Evolutionary conservation across 2,329 filamentous ascomycete genomes (phyloP), one percentile per base, ranked within the genome.

Genomic region (Alternaria incomplexa): DNA sequence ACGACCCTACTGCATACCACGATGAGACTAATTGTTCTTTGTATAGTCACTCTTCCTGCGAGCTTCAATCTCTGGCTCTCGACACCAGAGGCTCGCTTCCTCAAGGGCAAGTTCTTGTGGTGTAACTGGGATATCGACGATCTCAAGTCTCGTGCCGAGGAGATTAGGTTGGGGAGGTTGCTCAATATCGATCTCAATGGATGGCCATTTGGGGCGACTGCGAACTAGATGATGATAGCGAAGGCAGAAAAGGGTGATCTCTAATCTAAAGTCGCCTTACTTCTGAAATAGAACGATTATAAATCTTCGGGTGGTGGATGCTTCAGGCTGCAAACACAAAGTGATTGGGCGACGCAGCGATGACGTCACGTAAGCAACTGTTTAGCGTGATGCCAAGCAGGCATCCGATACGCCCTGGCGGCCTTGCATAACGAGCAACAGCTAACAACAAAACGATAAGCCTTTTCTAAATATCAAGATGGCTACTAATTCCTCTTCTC

Each of bases 111-210:
- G 48, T 73, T 67, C 53, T 45, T 72, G 40, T 69, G 67, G 65
- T 64, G 55, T 6, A 77, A 69, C 3, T 79, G 75, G 77, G 77
- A 79, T 68, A 73, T 78, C 61, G 63, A 72, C n/a, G 74, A 79
- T 58, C 51, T 78, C 13, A 66, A 71, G 60, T 63, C 48, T 13
- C 65, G 70, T 46, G 67, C 61, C 43, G 59, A 73, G n/a, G 73
- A 75, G 62, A 73, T 77, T 59, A 58, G 72, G 15, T 58, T 65
- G 11, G 65, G 62, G 11, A 65, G 70, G 25, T 47, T 73, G 20
- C 62, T 78, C 54, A 75, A 72, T 4, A 65, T 73, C 44, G 69
- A 66, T 0, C 65, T 75, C 9, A 53, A 61, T 44, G 65, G 67
- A 11, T 69, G 65, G 68, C 67, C 58, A n/a, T 72, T 70, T 47